Conservation (phyloP, 2,329 filamentous ascomycete species). For the Arthrobotrys sinensis region DNA sequence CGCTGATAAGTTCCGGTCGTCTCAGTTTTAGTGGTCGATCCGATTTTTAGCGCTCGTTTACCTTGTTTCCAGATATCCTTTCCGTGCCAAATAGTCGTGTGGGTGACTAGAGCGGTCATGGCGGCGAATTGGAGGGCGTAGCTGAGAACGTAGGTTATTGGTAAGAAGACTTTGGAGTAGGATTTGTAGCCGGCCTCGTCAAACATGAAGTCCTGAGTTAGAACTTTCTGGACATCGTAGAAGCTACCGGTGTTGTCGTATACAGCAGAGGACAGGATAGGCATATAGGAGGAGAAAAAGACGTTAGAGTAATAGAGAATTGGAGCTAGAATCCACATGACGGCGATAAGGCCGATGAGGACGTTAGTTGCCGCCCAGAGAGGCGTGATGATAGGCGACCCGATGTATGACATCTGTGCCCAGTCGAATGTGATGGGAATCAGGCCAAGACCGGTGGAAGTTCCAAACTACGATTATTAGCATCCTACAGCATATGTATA, state of each 20-base stretch:
- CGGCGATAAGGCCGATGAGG: conserved; percentile 81
- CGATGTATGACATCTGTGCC: conserved; percentile 90
- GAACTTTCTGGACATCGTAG: conserved; percentile 85
- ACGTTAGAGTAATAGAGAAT: conserved; percentile 85
- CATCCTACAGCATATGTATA: background rate
- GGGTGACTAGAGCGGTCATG: conserved; percentile 82
- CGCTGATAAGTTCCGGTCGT: conserved; percentile 68
- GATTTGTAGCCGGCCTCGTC: conserved; percentile 81
- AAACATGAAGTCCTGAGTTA: conserved; percentile 84
- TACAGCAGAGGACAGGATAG: conserved; percentile 85
- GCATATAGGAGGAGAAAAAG: conserved; percentile 86
- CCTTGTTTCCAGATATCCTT: conserved; percentile 85
- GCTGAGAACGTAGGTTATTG: conserved; percentile 88
- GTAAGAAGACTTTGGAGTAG: conserved; percentile 88
- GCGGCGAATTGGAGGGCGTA: conserved; percentile 90
- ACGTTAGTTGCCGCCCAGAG: conserved; percentile 92
- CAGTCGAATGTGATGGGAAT: conserved; percentile 92
- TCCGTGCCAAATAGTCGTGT: conserved; percentile 88
- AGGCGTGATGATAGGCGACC: conserved; percentile 84
- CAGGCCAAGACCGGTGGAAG: conserved; percentile 85
- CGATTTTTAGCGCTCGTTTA: conserved; percentile 69
- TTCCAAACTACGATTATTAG: conserved; percentile 74
- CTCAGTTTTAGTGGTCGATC: conserved; percentile 60
- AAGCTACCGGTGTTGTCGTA: conserved; percentile 86
- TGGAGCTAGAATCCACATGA: conserved; percentile 88